Percentiles rank a stretch among this genome's conserved stretches.
Conservation (phyloP, 805 yeast species). For the Jamesozyma rosinii region DNA sequence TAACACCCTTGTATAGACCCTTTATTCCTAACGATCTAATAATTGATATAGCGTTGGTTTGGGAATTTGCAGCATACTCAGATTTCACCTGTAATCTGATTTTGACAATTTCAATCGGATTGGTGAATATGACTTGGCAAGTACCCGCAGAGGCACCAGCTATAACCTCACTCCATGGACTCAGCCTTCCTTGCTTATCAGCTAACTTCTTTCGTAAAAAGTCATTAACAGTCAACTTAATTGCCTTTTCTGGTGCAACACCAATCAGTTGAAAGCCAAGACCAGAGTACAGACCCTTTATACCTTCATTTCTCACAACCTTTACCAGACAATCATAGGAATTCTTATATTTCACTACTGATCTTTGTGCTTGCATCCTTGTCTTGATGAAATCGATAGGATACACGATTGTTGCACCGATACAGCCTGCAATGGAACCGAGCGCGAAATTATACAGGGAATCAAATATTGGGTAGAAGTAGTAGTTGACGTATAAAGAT, state of each 20-base stretch:
- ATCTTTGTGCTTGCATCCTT: conserved; percentile 92
- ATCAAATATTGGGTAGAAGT: conserved; percentile 62
- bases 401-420: conserved; percentile 96
- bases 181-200: conserved; percentile 38
- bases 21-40: conserved; percentile 68
- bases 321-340: conserved; percentile 81
- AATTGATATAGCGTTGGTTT: conserved; percentile 44
- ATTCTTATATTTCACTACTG: conserved; percentile 58
- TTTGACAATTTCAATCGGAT: conserved; percentile 92
- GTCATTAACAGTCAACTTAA: conserved; percentile 90
- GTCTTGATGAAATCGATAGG: conserved; percentile 95
- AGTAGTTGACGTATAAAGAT: conserved; percentile 30
- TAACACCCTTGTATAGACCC: conserved; percentile 86
- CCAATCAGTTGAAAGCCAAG: conserved; percentile 90
- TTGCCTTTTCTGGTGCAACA: conserved; percentile 97
- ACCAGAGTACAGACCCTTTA: conserved; percentile 83
- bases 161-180: conserved; percentile 55
- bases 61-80: conserved; percentile 37
- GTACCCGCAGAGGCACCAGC: conserved; percentile 96
- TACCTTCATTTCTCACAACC: conserved; percentile 68
- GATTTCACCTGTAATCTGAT: conserved; percentile 93
- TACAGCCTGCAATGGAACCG: conserved; percentile 94
- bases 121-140: conserved; percentile 91
- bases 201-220: conserved; percentile 67
- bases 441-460: conserved; percentile 78